Evolutionary conservation across 176 grass and related monocot genomes (phyloP), one percentile per base, ranked within the genome.

Genomic region (Cenchrus fungigraminus): DNA sequence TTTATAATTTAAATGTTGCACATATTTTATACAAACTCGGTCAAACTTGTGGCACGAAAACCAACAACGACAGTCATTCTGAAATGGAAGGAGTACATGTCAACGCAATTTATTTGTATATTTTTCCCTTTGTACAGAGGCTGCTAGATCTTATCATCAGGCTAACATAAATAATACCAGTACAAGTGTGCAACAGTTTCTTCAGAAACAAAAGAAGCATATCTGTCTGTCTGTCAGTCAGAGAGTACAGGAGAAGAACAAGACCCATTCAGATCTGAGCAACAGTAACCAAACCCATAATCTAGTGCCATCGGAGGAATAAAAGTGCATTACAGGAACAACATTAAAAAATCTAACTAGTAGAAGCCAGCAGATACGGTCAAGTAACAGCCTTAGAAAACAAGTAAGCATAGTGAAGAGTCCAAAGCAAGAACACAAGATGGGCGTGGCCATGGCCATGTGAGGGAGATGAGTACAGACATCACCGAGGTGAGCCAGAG

Each of bases 391-490:
- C 53, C 87, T 82, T 83, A 72, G 17, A 83, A 83, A 88, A 83
- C 44, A 83, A 70, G 82, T 20, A 51, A 89, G 72, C 64, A 59
- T 31, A 85, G 82, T 82, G 88, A 72, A 71, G 83, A 65, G 88
- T 86, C 78, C 88, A 86, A 89, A 70, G 83, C 88, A 70, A 79
- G 60, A 80, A 65, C 82, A 89, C 76, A 54, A n/a, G 61, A 43
- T 19, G 68, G 67, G 17, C 81, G 83, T 73, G 87, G 12, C 20
- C 61, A 58, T 44, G 72, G 69, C 13, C 76, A 50, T 55, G 73
- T 52, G 73, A 55, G 77, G 59, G 65, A 50, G 83, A 56, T 82
- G 78, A 89, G 74, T 46, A 42, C 54, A 65, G 28, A 22, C 74
- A 53, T 42, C 75, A 9, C 53, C 71, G 68, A 4, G 43, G 52